A percentile compares a stretch with the other conserved stretches of the same genome.
phyloP scores from a whole-genome alignment of 176 grass and related monocot genomes.

The Carex myosuroides region DNA sequence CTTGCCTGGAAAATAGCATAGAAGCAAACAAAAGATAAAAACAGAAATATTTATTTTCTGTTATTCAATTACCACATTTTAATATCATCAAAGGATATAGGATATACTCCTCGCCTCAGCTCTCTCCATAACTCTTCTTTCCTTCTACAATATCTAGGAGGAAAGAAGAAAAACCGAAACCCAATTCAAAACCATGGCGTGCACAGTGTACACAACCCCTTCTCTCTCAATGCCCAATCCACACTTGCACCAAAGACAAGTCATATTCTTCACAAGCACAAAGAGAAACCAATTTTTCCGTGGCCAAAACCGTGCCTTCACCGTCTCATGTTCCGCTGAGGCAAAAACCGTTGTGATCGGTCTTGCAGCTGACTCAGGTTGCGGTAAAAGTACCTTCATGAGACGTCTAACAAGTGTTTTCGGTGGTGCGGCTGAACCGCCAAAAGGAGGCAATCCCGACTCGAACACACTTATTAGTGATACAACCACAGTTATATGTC shows the following conservation, averaged over 20 bases:
- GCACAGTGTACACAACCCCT: slow-evolving; percentile 49
- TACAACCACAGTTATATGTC: slow-evolving; percentile 79
- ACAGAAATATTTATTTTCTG: slow-evolving; percentile 39
- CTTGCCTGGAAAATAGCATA: slow-evolving; percentile 1
- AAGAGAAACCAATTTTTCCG: slow-evolving; percentile 40
- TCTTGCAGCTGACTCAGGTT: slow-evolving; percentile 81
- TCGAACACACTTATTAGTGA: slow-evolving; percentile 92
- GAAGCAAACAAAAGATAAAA: slow-evolving; percentile 21
- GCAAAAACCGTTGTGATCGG: slow-evolving; percentile 73
- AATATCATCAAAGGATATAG: slow-evolving; percentile 43
- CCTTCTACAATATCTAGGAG: slow-evolving; percentile 36
- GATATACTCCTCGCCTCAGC: slow-evolving; percentile 35
- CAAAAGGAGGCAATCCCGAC: slow-evolving; percentile 73
- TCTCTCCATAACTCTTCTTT: slow-evolving; percentile 33
- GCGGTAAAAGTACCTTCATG: slow-evolving; percentile 95
- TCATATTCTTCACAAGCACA: slow-evolving; percentile 42
- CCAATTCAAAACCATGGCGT: slow-evolving; percentile 55
- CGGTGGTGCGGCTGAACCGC: slow-evolving; percentile 69
- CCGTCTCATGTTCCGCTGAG: slow-evolving; percentile 55
- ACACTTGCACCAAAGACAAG: slow-evolving; percentile 40
- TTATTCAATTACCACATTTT: slow-evolving; percentile 29
- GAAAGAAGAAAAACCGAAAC: slow-evolving; percentile 34
- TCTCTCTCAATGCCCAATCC: slow-evolving; percentile 36
- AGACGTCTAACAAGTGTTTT: slow-evolving; percentile 89
- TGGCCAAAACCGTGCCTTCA: slow-evolving; percentile 35